phyloP scores from a whole-genome alignment of 495 filamentous ascomycete genomes.

The Cudoniella acicularis region DNA sequence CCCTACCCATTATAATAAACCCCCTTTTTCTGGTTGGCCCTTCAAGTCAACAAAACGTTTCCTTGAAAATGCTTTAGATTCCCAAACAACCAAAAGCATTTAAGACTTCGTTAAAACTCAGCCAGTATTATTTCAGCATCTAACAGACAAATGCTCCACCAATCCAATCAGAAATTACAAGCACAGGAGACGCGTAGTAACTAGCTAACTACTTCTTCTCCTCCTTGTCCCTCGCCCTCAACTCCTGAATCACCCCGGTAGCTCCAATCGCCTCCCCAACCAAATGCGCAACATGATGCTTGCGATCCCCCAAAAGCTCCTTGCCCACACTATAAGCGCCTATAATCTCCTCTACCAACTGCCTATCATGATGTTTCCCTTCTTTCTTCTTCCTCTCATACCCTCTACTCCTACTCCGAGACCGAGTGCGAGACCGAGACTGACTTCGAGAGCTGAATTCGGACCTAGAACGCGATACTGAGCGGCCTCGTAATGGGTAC shows the following conservation, averaged over 20 bases:
- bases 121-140: too few relatives aligned
- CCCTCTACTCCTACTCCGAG: too few relatives aligned
- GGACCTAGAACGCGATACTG: background rate
- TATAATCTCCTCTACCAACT: conserved; percentile 8
- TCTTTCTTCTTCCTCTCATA: background rate
- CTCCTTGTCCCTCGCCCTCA: background rate
- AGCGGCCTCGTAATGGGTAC: background rate
- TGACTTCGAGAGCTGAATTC: background rate
- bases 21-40: too few relatives aligned
- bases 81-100: too few relatives aligned
- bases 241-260: conserved; percentile 5
- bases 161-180: too few relatives aligned
- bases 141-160: too few relatives aligned
- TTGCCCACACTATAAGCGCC: conserved; percentile 10
- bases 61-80: too few relatives aligned
- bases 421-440: background rate
- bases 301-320: conserved; percentile 9
- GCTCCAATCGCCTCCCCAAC: conserved; percentile 7
- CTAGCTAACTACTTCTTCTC: too few relatives aligned
- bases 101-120: too few relatives aligned
- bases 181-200: too few relatives aligned
- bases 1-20: too few relatives aligned
- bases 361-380: conserved; percentile 5
- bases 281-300: conserved; percentile 12
- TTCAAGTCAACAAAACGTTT: too few relatives aligned